Evolutionary conservation across 2,329 filamentous ascomycete genomes (phyloP).

Genomic region (Fusarium papillatum): DNA sequence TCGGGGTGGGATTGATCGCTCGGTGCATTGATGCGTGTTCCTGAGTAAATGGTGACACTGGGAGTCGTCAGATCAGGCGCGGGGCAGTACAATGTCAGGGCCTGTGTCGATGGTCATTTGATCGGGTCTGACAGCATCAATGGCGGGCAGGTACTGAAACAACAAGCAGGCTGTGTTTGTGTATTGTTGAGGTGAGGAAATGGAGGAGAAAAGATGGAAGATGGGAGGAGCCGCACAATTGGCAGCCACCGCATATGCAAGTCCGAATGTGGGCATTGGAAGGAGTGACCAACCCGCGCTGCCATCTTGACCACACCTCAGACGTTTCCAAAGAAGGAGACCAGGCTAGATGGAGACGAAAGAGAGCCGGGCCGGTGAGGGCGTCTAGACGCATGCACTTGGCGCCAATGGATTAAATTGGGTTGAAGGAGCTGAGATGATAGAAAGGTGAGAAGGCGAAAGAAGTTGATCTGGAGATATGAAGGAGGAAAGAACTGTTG

Average conservation of each 20-base stretch:
- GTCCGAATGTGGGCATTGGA: slow-evolving; percentile 20
- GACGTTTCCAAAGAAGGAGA: slow-evolving; percentile 4
- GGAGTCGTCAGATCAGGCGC: neutral
- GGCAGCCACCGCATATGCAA: slow-evolving; percentile 28
- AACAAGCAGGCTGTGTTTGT: slow-evolving; percentile 11
- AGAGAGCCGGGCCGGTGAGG: slow-evolving; percentile 29
- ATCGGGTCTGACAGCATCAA: slow-evolving; percentile 11
- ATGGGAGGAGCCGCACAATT: slow-evolving; percentile 12
- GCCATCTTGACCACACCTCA: slow-evolving; percentile 29
- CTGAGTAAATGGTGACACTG: slow-evolving; percentile 9
- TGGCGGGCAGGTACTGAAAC: slow-evolving; percentile 11
- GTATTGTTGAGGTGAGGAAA: slow-evolving; percentile 26
- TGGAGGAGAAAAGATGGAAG: slow-evolving; percentile 27
- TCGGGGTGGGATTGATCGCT: slow-evolving; percentile 36
- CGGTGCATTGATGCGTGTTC: slow-evolving; percentile 22
- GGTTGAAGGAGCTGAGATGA: neutral
- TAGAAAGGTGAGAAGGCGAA: neutral
- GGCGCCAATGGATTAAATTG: neutral
- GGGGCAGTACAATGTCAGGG: neutral
- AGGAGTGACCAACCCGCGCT: slow-evolving; percentile 29
- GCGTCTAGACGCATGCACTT: slow-evolving; percentile 9
- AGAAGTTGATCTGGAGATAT: neutral
- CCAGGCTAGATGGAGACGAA: slow-evolving; percentile 15
- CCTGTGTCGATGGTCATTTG: neutral
- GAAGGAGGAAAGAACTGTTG: neutral